Conservation (phyloP, 495 filamentous ascomycete species). For the Cercophora newfieldiana region DNA sequence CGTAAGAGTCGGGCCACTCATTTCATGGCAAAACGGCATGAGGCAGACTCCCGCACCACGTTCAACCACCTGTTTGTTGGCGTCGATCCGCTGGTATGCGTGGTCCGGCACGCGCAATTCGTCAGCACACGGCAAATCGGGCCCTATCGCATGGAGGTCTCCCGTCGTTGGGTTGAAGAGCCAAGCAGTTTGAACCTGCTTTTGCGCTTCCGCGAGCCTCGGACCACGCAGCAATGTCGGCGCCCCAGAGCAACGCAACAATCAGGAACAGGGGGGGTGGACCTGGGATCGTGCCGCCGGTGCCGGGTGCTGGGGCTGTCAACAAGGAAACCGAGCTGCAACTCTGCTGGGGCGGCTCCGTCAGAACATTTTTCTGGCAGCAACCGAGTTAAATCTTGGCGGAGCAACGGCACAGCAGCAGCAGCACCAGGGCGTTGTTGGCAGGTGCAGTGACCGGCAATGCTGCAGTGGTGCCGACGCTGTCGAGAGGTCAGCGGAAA, state of each 20-base stretch:
- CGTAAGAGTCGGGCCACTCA: slow-evolving; percentile 45
- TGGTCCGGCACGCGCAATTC: slow-evolving; percentile 18
- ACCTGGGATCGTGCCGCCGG: slow-evolving; percentile 17
- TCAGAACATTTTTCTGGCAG: slow-evolving; percentile 18
- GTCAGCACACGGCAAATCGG: slow-evolving; percentile 13
- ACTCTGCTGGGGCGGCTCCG: slow-evolving; percentile 19
- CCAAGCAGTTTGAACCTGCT: slow-evolving; percentile 3
- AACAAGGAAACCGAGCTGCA: slow-evolving; percentile 24
- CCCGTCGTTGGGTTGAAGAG: neutral
- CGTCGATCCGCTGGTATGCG: slow-evolving; percentile 20
- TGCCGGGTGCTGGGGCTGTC: slow-evolving; percentile 25
- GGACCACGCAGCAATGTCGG: neutral
- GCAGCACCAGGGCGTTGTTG: neutral
- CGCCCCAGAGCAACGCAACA: slow-evolving; percentile 4
- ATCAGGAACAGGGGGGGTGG: slow-evolving; percentile 13
- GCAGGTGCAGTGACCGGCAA: slow-evolving; percentile 3
- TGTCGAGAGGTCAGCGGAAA: too few species aligned
- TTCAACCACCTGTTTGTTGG: slow-evolving; percentile 6
- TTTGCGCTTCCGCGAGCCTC: neutral
- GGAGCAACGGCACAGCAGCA: neutral
- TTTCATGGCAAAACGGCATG: slow-evolving; percentile 41
- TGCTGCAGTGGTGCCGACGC: neutral
- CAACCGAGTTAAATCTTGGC: slow-evolving; percentile 3
- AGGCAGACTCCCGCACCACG: slow-evolving; percentile 13
- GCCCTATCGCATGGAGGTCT: neutral